Evolutionary conservation across 495 filamentous ascomycete genomes (phyloP), one percentile per base, ranked within the genome.

Genomic region (Penicillium cinerascens): DNA sequence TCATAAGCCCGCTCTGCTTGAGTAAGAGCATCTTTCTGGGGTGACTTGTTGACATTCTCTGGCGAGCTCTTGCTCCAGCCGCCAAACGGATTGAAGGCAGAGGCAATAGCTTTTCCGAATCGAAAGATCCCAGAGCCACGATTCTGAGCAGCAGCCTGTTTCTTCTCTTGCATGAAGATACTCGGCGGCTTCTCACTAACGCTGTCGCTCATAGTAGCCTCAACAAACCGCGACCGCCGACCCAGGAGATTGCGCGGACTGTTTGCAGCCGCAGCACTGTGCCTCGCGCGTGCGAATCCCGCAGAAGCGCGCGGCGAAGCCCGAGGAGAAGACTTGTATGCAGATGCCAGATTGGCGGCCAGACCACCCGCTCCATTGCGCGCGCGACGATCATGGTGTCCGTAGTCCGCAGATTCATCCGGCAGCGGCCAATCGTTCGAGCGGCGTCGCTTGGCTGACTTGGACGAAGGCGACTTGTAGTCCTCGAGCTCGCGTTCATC

Each of bases 181-280:
- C 73, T 67, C 8, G 87, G 87, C 35, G 87, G 87, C 56, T 73
- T 81, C 51, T 85, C 77, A 54, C 85, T 89, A 16, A 79, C 75
- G 51, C 85, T 81, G 64, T 91, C 87, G 62, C 83, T 87, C 87
- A 91, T 90, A 49, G 79, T 87, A 2, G 84, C 87, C 59, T 91
- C 87, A 4, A 85, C 66, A 59, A 91, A 91, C 25, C 80, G 75
- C 8, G 83, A 86, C 13, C 76, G 74, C 9, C 83, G 80, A 39
- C 58, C 66, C 3, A 65, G 54, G 17, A 51, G 44, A 26, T 47
- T 44, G 25, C 53, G 59, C 15, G 52, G 55, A 40, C 59, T 64
- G 3, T 60, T 55, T 8, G 57, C 47, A 47, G 55, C 45, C 17
- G 47, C 44, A 38, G 58, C 56, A 0, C 54, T 56, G 11, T 61